phyloP scores from a whole-genome alignment of 441 rosid genomes.

The Bocquillonia castaneifolia region DNA sequence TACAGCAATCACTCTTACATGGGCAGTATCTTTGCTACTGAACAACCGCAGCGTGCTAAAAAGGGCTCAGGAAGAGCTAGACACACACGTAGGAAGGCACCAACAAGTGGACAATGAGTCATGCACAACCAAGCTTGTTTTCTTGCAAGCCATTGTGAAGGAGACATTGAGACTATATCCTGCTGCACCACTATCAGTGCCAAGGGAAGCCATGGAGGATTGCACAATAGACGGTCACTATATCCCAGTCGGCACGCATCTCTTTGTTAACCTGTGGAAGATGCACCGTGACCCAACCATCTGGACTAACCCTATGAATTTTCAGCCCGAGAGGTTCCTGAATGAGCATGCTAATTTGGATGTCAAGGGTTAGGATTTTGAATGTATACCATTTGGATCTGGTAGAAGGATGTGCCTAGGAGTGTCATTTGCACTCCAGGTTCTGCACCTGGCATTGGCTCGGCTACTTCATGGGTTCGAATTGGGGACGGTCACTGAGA shows the following conservation, averaged over 20 bases:
- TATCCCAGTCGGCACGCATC: constrained; percentile 40
- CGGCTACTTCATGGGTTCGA: constrained; percentile 39
- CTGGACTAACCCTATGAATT: constrained; percentile 39
- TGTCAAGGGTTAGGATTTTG: constrained; percentile 28
- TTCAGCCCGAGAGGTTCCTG: constrained; percentile 40
- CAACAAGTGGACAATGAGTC: constrained; percentile 37
- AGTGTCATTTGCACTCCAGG: constrained; percentile 28
- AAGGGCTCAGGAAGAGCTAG: constrained; percentile 50
- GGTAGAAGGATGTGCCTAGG: constrained; percentile 40
- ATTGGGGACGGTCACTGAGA: constrained; percentile 16
- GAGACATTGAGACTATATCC: constrained; percentile 51
- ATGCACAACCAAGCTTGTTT: constrained; percentile 37
- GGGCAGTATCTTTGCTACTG: constrained; percentile 29
- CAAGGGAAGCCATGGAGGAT: constrained; percentile 45
- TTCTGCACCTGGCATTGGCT: constrained; percentile 32
- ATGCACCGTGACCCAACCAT: constrained; percentile 37
- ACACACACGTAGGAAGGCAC: constrained; percentile 40
- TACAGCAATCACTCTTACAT: constrained; percentile 35
- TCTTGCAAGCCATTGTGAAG: constrained; percentile 51
- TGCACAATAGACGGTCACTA: constrained; percentile 40
- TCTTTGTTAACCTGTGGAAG: constrained; percentile 51
- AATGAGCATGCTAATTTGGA: constrained; percentile 24
- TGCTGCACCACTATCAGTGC: constrained; percentile 39
- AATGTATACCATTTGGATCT: constrained; percentile 33
- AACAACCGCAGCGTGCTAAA: constrained; percentile 35